Percentiles rank a stretch among this genome's conserved stretches.
These are phyloP conservation scores for Amaranthus palmeri DNA, from an alignment of 148 eudicot species.

Conservation along the genomic window DNA sequence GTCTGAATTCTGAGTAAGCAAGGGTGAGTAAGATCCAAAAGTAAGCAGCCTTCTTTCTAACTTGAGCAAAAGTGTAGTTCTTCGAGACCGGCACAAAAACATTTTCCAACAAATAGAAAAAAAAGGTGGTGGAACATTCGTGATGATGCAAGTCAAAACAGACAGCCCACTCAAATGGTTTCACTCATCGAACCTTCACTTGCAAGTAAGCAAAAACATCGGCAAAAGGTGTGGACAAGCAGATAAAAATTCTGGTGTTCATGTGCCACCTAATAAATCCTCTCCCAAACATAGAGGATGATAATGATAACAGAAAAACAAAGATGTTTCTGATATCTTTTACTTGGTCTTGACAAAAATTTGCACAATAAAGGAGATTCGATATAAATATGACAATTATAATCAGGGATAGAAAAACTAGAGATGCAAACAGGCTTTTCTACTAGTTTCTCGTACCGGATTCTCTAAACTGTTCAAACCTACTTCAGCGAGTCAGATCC, in stretches of 20 bases:
- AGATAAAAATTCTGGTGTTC: background rate
- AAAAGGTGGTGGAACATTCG: background rate
- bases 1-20: background rate
- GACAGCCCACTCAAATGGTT: background rate
- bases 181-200: background rate
- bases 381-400: too few species aligned
- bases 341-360: too few species aligned
- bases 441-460: too few species aligned
- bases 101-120: background rate
- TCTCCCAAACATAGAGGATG: background rate
- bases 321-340: too few species aligned
- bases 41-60: background rate
- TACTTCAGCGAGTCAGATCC: too few species aligned
- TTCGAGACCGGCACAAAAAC: background rate
- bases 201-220: background rate
- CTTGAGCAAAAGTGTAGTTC: background rate
- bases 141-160: background rate
- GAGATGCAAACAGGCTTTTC: too few species aligned
- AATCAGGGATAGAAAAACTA: too few species aligned
- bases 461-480: too few species aligned
- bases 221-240: background rate
- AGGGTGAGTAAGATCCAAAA: background rate
- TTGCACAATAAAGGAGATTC: too few species aligned
- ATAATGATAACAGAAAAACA: background rate
- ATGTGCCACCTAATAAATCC: background rate